Percentiles rank a stretch among this genome's conserved stretches.
phyloP scores from a whole-genome alignment of 164 flowering plant genomes.

The Litsea cubeba region DNA sequence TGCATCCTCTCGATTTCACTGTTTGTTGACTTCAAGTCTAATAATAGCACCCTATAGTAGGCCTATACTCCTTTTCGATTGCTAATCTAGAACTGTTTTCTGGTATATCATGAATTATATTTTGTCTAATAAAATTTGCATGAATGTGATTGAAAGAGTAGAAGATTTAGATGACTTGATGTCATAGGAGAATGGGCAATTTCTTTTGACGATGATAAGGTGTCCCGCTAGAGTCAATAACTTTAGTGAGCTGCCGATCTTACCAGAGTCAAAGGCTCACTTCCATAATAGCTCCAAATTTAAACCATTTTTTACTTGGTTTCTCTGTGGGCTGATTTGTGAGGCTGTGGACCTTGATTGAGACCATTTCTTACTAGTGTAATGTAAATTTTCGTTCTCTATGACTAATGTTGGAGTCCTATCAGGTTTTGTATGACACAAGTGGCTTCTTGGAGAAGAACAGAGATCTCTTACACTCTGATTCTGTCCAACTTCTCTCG shows the following conservation, averaged over 20 bases:
- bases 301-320: neutral
- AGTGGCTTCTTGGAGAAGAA: slow-evolving; percentile 90
- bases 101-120: neutral
- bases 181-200: neutral
- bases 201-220: neutral
- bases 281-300: neutral
- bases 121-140: too few species aligned
- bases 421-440: slow-evolving; percentile 77
- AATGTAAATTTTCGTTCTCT: neutral
- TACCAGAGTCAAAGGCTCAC: neutral
- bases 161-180: too few species aligned
- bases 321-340: neutral
- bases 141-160: too few species aligned
- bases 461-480: slow-evolving; percentile 66
- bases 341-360: neutral
- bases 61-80: neutral
- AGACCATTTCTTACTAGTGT: neutral
- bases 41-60: too few species aligned
- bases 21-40: too few species aligned
- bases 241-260: neutral
- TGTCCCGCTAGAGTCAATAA: neutral
- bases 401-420: slow-evolving; percentile 3
- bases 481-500: slow-evolving; percentile 56
- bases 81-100: neutral
- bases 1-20: too few species aligned